Base-by-base conservation (phyloP, 345 rosid species). In the Eucalyptus polybractea region DNA sequence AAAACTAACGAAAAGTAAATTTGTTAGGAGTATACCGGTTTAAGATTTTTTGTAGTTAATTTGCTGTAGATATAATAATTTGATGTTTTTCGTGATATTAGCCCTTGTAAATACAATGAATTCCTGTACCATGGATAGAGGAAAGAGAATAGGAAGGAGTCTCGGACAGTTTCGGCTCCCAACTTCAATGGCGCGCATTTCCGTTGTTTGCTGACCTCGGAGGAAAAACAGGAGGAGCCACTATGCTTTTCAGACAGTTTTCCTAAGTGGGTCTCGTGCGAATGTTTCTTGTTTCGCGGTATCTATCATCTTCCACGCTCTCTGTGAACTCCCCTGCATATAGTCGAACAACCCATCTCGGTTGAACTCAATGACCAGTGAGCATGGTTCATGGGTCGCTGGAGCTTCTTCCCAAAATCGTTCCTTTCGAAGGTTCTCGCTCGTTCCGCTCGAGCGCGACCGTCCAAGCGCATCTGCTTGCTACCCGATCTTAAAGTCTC, bases 31-130 rank as follows among this genome's bases (percentile, higher is more conserved):
- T 25, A 27, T 10, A 10, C 2, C 7, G 6, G 3, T 58, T 58
- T 58, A 11, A 2, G 3, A 58, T 58, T 58, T 58, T 58, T 53
- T 0, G 0, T 53, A 7, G 9, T 53, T 53, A 58, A 58, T 58
- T 58, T 25, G 0, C 6, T 5, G 3, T 0, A 10, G 13, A 0
- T 58, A 11, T 5, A 58, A 2, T 0, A 10, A 5, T 24, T 58
- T 19, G 2, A 11, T 10, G 3, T 24, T 58, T 24, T 58, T 58
- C 3, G 7, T 58, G n/a, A 58, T 25, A 25, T 25, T 25, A 58
- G 13, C 14, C 29, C n/a, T 53, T 1, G 22, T 53, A 19, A 7
- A 7, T 53, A 53, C 1, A 53, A 17, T 7, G 24, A 53, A 53
- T 53, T 53, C 8, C 10, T 1, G 56, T 7, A 53, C 56, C 24